Conservation (phyloP, 75 land plant genomes). For the Gnetum montanum region DNA sequence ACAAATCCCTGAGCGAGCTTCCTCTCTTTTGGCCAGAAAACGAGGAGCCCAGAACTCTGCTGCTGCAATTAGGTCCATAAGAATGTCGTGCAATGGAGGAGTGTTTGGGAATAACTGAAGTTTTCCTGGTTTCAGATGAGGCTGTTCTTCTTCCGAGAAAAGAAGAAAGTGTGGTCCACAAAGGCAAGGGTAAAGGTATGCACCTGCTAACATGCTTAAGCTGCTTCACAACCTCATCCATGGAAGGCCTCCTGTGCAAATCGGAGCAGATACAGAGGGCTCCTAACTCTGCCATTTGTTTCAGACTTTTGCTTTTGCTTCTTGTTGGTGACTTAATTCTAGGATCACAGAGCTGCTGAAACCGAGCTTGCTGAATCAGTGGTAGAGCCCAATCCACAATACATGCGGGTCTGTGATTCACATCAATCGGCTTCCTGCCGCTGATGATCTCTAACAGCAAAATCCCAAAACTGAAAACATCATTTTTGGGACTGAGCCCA, state of each 20-base stretch:
- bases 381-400: constrained; percentile 83
- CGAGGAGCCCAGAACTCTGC: no score
- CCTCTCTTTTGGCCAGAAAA: no score
- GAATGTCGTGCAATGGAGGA: no score
- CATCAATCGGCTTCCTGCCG: constrained; percentile 62
- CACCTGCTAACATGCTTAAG: constrained; percentile 4
- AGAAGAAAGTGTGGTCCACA: constrained; percentile 1
- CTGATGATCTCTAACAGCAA: constrained; percentile 68
- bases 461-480: constrained; percentile 88
- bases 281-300: constrained; percentile 40
- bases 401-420: constrained; percentile 46
- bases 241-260: constrained; percentile 43
- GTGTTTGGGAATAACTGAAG: no score
- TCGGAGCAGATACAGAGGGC: constrained; percentile 36
- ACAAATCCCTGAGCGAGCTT: background rate
- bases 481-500: constrained; percentile 56
- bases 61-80: no score
- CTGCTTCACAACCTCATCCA: constrained; percentile 46
- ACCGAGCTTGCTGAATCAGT: constrained; percentile 26
- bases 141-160: background rate
- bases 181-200: constrained; percentile 1
- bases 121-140: background rate
- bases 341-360: constrained; percentile 36
- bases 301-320: constrained; percentile 14
- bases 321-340: constrained; percentile 26